phyloP scores from a whole-genome alignment of 805 yeast genomes.

The Ogataea wickerhamii region DNA sequence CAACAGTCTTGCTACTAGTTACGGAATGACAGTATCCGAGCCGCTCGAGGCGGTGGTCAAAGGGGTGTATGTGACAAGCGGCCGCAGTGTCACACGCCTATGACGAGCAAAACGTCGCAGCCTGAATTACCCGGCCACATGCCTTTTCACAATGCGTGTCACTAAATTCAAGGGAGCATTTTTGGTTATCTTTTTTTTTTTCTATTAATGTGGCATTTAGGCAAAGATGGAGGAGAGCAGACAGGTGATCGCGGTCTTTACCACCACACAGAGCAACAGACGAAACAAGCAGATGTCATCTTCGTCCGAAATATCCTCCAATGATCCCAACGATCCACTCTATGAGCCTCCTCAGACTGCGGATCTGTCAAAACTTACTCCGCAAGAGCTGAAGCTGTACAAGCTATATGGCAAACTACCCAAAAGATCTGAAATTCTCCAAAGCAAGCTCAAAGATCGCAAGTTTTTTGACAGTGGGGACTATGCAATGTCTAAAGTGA shows the following conservation, averaged over 20 bases:
- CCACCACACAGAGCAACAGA: too few species aligned
- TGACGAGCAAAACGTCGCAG: too few species aligned
- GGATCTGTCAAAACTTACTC: slow-evolving; percentile 57
- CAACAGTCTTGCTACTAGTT: too few species aligned
- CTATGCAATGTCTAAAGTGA: slow-evolving; percentile 76
- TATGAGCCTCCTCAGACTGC: slow-evolving; percentile 37
- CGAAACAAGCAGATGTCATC: slow-evolving; percentile 13
- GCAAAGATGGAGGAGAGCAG: too few species aligned
- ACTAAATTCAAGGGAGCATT: too few species aligned
- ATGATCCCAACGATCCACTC: slow-evolving; percentile 44
- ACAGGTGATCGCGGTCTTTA: too few species aligned
- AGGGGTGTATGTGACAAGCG: background rate
- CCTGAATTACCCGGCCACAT: too few species aligned
- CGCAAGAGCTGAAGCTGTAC: slow-evolving; percentile 77
- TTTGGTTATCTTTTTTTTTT: too few species aligned
- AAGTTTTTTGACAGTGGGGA: slow-evolving; percentile 94
- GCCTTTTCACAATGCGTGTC: too few species aligned
- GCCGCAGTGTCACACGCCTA: background rate
- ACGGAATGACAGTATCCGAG: too few species aligned
- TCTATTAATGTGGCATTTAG: too few species aligned
- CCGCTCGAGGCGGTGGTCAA: background rate
- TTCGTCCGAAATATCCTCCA: slow-evolving; percentile 16
- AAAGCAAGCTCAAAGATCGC: slow-evolving; percentile 76
- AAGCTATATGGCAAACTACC: slow-evolving; percentile 85
- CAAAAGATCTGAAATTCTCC: slow-evolving; percentile 68